A percentile compares a stretch with the other conserved stretches of the same genome.
Evolutionary conservation across 1,284 basidiomycete species (phyloP).

Genomic region (Cutaneotrichosporon dermatis): DNA sequence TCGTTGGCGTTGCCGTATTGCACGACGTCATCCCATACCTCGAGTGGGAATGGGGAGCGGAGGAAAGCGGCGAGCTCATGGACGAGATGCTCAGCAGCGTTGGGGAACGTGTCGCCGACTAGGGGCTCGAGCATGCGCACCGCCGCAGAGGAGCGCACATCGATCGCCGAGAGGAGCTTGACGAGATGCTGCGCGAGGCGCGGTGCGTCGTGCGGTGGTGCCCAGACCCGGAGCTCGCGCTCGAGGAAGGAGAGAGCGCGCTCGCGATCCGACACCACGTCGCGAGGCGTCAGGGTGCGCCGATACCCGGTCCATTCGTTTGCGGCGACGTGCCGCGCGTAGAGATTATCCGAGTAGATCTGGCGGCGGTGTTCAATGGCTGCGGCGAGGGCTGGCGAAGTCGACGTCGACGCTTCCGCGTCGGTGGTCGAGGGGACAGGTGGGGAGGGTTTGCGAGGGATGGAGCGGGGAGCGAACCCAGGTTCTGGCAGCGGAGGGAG

Average conservation of each 20-base stretch:
- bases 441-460: background rate
- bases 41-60: conserved; percentile 76
- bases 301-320: conserved; percentile 75
- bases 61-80: conserved; percentile 83
- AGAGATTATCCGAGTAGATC: conserved; percentile 69
- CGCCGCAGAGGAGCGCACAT: conserved; percentile 79
- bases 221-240: conserved; percentile 77
- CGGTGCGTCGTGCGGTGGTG: conserved; percentile 68
- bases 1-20: conserved; percentile 50
- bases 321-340: conserved; percentile 83
- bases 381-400: background rate
- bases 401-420: background rate
- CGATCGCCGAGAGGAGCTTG: conserved; percentile 77
- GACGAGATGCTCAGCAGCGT: conserved; percentile 80
- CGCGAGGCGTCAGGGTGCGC: conserved; percentile 71
- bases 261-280: conserved; percentile 43
- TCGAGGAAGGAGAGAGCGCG: conserved; percentile 72
- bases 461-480: conserved; percentile 8
- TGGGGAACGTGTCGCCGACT: conserved; percentile 59
- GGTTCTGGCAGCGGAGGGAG: conserved; percentile 58
- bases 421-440: background rate
- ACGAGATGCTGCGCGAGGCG: conserved; percentile 63
- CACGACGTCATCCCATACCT: conserved; percentile 70
- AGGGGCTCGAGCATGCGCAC: conserved; percentile 73
- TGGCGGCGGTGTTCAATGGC: conserved; percentile 55